These are phyloP conservation scores for Peronospora farinosa DNA, from an alignment of 352 stramenopile species.

Conservation along the genomic window DNA sequence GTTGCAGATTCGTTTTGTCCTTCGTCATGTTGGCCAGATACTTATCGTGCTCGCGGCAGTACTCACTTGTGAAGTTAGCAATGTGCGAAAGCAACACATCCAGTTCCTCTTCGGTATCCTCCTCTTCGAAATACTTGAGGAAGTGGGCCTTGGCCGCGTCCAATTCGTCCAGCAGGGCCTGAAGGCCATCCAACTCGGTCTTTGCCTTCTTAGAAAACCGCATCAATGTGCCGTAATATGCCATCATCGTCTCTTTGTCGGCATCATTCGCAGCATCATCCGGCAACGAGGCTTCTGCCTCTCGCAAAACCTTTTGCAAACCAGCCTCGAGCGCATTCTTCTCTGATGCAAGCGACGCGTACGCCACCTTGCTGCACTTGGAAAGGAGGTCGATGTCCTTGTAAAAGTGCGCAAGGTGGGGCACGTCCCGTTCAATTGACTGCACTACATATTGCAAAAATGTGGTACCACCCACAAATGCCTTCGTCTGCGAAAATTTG, in stretches of 20 bases:
- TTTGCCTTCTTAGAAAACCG: conserved; percentile 60
- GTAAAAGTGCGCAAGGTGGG: conserved; percentile 66
- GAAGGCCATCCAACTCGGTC: conserved; percentile 43
- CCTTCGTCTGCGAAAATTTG: conserved; percentile 84
- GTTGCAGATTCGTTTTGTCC: conserved; percentile 30
- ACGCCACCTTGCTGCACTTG: conserved; percentile 71
- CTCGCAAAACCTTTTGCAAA: conserved; percentile 42
- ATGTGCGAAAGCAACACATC: conserved; percentile 70
- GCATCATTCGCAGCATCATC: conserved; percentile 18
- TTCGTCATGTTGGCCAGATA: conserved; percentile 49
- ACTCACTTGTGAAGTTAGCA: conserved; percentile 69
- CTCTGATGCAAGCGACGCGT: conserved; percentile 53
- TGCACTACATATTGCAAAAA: conserved; percentile 86
- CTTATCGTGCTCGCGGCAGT: conserved; percentile 62
- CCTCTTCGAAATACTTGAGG: conserved; percentile 80
- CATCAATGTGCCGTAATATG: conserved; percentile 42
- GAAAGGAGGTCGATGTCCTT: conserved; percentile 68
- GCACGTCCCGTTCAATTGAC: conserved; percentile 75
- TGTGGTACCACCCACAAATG: conserved; percentile 73
- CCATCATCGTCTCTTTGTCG: conserved; percentile 29
- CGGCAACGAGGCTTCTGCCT: conserved; percentile 34
- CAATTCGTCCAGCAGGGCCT: conserved; percentile 47
- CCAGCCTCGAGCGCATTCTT: conserved; percentile 68
- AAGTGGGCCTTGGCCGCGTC: conserved; percentile 62
- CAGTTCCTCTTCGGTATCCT: conserved; percentile 70